Evolutionary conservation across 192 early-diverging fungal species (phyloP).

Genomic region (Rhizoclosmatium sp.): DNA sequence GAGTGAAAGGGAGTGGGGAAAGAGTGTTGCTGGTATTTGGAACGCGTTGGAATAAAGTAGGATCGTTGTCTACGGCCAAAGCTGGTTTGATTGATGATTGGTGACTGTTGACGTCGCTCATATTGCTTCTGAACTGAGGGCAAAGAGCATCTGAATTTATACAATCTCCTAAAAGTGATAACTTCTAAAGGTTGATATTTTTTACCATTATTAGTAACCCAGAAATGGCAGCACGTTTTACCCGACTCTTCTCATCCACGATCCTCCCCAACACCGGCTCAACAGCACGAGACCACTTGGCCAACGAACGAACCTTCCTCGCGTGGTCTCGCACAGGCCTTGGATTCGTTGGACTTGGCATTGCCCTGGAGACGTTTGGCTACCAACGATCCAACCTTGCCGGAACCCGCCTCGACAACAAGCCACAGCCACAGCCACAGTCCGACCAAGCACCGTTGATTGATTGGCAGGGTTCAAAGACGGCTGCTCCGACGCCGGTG

Average conservation of each 20-base stretch:
- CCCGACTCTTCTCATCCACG: no score
- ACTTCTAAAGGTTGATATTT: no score
- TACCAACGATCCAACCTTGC: not conserved
- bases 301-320: constrained; percentile 14
- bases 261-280: not conserved
- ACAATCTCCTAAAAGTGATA: no score
- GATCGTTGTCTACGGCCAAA: no score
- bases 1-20: constrained; percentile 32
- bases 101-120: no score
- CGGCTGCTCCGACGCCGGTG: not conserved
- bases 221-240: no score
- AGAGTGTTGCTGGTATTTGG: constrained; percentile 22
- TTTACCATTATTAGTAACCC: no score
- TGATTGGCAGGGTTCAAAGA: not conserved
- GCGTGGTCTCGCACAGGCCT: constrained; percentile 14
- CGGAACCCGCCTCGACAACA: not conserved
- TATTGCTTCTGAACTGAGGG: no score
- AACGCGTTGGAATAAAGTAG: constrained; percentile 6
- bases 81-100: no score
- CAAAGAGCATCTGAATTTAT: no score
- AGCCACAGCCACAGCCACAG: not conserved
- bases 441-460: not conserved
- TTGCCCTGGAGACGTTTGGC: constrained; percentile 8
- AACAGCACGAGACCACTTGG: constrained; percentile 8
- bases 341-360: constrained; percentile 12